These are phyloP conservation scores for Thozetella sp. DNA, from an alignment of 495 filamentous ascomycete species.

Conservation along the genomic window DNA sequence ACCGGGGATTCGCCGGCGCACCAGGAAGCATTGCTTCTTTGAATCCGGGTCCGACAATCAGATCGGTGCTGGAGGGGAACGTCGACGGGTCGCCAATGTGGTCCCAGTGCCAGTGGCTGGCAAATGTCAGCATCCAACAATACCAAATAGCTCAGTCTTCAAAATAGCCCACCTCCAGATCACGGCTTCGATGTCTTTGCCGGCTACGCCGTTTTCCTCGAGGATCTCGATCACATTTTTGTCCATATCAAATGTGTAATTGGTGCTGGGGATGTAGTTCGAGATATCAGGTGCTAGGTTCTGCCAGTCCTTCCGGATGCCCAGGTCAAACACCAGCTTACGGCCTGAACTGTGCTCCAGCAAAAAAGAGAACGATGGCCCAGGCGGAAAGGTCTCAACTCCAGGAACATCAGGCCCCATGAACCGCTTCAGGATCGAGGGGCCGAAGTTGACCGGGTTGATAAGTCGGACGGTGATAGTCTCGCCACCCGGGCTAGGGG, in stretches of 20 bases:
- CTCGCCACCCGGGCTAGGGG: not conserved
- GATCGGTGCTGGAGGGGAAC: slow-evolving; percentile 46
- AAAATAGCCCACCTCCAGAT: slow-evolving; percentile 50
- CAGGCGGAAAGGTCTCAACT: not conserved
- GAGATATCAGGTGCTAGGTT: slow-evolving; percentile 36
- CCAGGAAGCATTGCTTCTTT: slow-evolving; percentile 44
- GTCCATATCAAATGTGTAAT: slow-evolving; percentile 28
- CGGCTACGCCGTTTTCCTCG: slow-evolving; percentile 38
- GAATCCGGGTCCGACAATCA: slow-evolving; percentile 57
- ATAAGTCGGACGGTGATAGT: not conserved
- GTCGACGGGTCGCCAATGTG: slow-evolving; percentile 53
- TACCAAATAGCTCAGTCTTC: no score
- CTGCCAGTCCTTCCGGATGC: slow-evolving; percentile 46
- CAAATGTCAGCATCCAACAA: not conserved
- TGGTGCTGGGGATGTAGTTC: slow-evolving; percentile 12
- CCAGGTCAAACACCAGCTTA: slow-evolving; percentile 58
- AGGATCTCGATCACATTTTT: slow-evolving; percentile 50
- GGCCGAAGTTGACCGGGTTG: not conserved
- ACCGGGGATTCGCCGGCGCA: slow-evolving; percentile 42
- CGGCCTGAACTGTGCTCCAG: slow-evolving; percentile 43
- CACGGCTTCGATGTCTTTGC: slow-evolving; percentile 47
- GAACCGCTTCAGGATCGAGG: not conserved
- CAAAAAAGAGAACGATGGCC: slow-evolving; percentile 50
- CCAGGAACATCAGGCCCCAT: not conserved
- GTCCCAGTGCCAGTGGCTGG: slow-evolving; percentile 57